phyloP scores from a whole-genome alignment of 208 protist species.

The Trypanosoma congolense region DNA sequence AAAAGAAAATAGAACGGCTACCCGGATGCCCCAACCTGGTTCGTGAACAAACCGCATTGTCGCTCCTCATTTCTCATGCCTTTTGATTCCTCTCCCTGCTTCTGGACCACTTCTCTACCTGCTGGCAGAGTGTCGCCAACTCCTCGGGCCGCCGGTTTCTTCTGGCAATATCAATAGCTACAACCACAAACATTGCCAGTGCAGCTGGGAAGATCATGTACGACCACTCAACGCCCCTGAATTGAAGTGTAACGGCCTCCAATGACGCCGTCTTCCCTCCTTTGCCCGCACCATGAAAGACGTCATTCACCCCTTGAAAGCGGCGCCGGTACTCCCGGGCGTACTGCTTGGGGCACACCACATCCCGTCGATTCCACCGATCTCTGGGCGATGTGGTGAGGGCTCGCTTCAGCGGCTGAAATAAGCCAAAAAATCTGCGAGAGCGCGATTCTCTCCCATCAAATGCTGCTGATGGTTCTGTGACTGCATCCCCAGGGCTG shows the following conservation, averaged over 20 bases:
- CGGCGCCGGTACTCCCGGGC: conserved; percentile 13
- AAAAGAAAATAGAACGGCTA: too few relatives aligned
- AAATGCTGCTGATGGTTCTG: neutral
- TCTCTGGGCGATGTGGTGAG: conserved; percentile 33
- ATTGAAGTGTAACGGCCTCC: conserved; percentile 30
- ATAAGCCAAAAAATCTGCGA: neutral
- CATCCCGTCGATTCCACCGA: conserved; percentile 21
- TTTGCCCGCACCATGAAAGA: conserved; percentile 32
- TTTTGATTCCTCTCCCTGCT: neutral
- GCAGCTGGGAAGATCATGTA: conserved; percentile 31
- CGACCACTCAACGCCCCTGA: conserved; percentile 30
- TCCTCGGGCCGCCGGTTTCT: conserved; percentile 1
- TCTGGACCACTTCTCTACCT: conserved; percentile 4
- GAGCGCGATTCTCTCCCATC: neutral
- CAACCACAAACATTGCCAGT: conserved; percentile 10
- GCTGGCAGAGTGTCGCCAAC: conserved; percentile 3
- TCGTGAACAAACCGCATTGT: too few relatives aligned
- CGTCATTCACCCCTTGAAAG: conserved; percentile 27
- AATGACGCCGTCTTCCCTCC: conserved; percentile 4
- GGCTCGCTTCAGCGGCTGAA: conserved; percentile 18
- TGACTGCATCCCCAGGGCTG: neutral
- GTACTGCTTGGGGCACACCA: conserved; percentile 20
- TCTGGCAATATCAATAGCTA: conserved; percentile 14
- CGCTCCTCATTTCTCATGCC: too few relatives aligned
- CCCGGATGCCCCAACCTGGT: too few relatives aligned